Evolutionary conservation across 163 green algal genomes (phyloP).

Genomic region (Dunaliella salina): DNA sequence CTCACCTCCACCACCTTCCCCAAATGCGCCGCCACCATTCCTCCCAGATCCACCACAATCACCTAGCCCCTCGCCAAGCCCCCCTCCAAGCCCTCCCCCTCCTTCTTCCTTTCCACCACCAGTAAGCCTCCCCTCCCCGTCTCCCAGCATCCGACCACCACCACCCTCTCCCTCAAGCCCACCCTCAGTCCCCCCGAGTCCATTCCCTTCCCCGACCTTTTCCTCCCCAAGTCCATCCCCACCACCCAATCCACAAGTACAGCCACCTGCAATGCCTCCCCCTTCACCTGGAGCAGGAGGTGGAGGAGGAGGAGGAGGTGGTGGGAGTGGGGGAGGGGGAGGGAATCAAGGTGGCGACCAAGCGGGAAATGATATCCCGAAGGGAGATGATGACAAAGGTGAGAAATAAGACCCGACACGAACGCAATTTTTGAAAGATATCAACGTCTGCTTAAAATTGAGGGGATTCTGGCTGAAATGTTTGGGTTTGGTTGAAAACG

Average conservation of each 20-base stretch:
- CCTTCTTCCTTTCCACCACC: no score
- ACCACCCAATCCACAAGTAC: background rate
- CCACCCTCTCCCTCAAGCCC: background rate
- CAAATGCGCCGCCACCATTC: no score
- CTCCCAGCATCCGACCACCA: background rate
- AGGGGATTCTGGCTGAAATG: no score
- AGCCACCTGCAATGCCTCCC: no score
- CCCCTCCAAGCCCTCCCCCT: no score
- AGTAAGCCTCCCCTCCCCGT: no score
- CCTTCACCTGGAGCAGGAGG: background rate
- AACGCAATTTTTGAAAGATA: no score
- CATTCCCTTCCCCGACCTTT: background rate
- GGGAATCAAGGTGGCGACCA: background rate
- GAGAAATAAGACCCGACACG: no score
- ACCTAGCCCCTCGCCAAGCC: no score
- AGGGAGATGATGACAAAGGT: conserved; percentile 1
- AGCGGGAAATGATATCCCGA: background rate
- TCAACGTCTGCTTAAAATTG: no score
- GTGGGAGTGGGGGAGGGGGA: background rate
- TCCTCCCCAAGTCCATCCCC: background rate
- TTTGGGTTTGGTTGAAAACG: no score
- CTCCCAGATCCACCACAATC: no score
- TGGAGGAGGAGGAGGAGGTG: background rate
- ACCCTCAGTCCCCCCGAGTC: background rate
- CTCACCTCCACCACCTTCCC: background rate